A percentile compares a stretch with the other conserved stretches of the same genome.
Evolutionary conservation across 169 alveolate genomes (phyloP).

Genomic region (Plasmodium sp.): DNA sequence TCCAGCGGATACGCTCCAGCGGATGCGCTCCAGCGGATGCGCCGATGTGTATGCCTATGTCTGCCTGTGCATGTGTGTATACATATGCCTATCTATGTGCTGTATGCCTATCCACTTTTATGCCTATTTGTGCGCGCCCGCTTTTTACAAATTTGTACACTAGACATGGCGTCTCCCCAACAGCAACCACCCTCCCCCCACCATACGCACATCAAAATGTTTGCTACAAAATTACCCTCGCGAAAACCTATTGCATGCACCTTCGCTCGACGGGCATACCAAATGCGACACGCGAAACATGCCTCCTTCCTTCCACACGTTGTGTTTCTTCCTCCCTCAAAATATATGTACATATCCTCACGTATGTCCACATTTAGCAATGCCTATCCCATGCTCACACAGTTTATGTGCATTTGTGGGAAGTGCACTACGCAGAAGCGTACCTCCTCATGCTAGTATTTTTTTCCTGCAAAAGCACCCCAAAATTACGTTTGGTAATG

Average conservation of each 20-base stretch:
- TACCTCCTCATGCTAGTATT: not conserved
- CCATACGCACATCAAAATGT: not conserved
- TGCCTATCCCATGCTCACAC: not conserved
- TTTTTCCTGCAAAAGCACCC: not conserved
- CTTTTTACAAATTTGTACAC: not conserved
- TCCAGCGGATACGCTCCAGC: not conserved
- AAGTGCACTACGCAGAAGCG: not conserved
- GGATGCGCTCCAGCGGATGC: not conserved
- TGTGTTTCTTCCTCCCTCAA: not conserved
- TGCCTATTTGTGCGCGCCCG: not conserved
- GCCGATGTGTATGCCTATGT: not conserved
- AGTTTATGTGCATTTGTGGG: not conserved
- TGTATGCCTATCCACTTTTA: not conserved
- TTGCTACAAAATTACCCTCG: not conserved
- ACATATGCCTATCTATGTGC: not conserved
- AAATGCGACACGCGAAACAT: not conserved
- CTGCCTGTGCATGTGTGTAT: not conserved
- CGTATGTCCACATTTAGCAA: not conserved
- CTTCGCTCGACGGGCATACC: not conserved
- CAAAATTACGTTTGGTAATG: not conserved
- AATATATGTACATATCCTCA: not conserved
- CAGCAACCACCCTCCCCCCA: not conserved
- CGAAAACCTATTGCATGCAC: not conserved
- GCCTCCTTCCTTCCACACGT: not conserved
- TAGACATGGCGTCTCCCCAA: not conserved